These are phyloP conservation scores for Elsinoe necatrix DNA, from an alignment of 2,329 filamentous ascomycete genomes.

Conservation along the genomic window DNA sequence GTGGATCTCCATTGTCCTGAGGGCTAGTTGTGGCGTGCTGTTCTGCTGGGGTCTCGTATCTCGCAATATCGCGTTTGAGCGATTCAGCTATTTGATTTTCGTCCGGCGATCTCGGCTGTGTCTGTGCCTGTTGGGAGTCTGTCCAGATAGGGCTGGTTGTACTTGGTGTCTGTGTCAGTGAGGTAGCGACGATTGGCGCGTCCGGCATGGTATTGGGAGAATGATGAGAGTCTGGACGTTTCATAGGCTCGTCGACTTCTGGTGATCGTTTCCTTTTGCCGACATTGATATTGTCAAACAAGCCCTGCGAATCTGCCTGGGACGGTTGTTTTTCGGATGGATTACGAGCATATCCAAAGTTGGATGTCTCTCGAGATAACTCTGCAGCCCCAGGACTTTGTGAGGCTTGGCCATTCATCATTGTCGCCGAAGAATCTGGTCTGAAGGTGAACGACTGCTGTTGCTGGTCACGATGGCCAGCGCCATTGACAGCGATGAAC, in stretches of 20 bases:
- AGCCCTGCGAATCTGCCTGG: neutral
- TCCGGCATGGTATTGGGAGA: neutral
- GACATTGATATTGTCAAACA: conserved; percentile 11
- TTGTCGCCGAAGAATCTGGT: conserved; percentile 3
- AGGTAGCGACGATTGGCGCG: neutral
- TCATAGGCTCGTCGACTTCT: neutral
- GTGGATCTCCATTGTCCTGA: neutral
- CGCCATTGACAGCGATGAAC: conserved; percentile 14
- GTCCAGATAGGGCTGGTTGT: neutral
- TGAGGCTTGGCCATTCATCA: neutral
- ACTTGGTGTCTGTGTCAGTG: neutral
- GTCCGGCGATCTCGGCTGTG: neutral
- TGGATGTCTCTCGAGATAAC: neutral
- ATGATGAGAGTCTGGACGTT: neutral
- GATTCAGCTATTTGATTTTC: conserved; percentile 6
- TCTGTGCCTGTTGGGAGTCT: neutral
- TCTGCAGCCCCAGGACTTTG: neutral
- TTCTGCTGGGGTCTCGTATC: neutral
- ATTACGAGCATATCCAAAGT: neutral
- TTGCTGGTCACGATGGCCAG: neutral
- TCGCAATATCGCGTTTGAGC: conserved; percentile 6
- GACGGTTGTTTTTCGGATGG: neutral
- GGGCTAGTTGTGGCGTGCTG: neutral
- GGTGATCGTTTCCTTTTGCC: conserved; percentile 11
- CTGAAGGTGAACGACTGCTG: conserved; percentile 14